These are phyloP conservation scores for Hemileia vastatrix DNA, from an alignment of 1,284 basidiomycete genomes.

Conservation along the genomic window DNA sequence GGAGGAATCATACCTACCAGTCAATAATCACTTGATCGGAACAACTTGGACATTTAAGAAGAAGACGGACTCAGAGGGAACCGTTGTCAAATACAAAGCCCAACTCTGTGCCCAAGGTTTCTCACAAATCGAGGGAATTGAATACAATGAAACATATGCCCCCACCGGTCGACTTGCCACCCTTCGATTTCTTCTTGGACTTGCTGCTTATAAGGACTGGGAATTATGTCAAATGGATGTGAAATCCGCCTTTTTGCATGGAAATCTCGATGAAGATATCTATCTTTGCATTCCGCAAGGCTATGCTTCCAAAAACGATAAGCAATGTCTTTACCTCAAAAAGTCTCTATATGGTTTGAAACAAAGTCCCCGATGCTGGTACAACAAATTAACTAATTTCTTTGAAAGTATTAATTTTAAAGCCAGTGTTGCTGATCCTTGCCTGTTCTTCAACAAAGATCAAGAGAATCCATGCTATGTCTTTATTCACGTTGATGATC, in stretches of 20 bases:
- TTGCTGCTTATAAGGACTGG: slow-evolving; percentile 7
- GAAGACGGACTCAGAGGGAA: slow-evolving; percentile 1
- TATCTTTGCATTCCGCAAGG: too few relatives aligned
- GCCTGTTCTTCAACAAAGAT: background rate
- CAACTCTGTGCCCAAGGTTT: slow-evolving; percentile 20
- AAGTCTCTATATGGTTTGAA: background rate
- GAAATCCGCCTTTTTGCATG: slow-evolving; percentile 21
- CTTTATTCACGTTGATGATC: slow-evolving; percentile 6
- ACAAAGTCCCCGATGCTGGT: background rate
- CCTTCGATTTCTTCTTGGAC: slow-evolving; percentile 15
- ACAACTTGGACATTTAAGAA: too few relatives aligned
- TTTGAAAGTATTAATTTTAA: background rate
- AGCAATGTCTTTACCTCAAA: background rate
- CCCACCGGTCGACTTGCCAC: slow-evolving; percentile 2
- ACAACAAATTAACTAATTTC: too few relatives aligned
- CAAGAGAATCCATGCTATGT: background rate
- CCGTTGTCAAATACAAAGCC: slow-evolving; percentile 18
- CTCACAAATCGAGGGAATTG: slow-evolving; percentile 12
- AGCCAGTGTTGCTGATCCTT: background rate
- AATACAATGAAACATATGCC: slow-evolving; percentile 20
- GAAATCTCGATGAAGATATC: slow-evolving; percentile 15
- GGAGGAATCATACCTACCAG: too few relatives aligned
- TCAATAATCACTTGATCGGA: too few relatives aligned
- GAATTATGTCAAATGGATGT: slow-evolving; percentile 15
- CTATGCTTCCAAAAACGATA: background rate